Evolutionary conservation across 139 green algal genomes (phyloP), one percentile per base, ranked within the genome.

Genomic region (Tetraselmis striata): DNA sequence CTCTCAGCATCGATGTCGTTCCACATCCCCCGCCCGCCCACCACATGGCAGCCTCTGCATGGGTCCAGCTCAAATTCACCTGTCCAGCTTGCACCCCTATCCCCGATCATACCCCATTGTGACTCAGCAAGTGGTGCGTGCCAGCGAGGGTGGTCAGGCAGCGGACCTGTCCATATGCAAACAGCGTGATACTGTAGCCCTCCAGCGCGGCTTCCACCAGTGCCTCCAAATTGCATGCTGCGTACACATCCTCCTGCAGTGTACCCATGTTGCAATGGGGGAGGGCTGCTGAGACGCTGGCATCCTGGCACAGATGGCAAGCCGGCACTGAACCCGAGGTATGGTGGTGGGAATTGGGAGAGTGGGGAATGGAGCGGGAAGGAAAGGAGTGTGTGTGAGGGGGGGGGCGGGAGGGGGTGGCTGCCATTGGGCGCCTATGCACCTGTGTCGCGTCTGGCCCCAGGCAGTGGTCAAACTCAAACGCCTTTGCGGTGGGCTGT

Each of bases 101-200:
- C n/a, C n/a, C 26, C 77, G 24, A 75, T 1, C 1, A 23, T 29
- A 83, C 26, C 23, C n/a, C 0, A 29, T 28, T 23, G 26, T 28
- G 75, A 18, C 75, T 78, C 26, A 78, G 75, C 75, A n/a, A 29
- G 75, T 29, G 26, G 22, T 1, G 1, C 0, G 75, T 78, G 31
- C 27, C 2, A 82, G 79, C 89, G 85, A 32, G 88, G 90, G 22
- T 18, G 75, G 24, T 23, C n/a, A 32, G 26, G 74, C 76, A 79
- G 29, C 25, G 27, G 1, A 75, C 78, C 82, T 94, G 91, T 0
- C 91, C 91, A 82, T 92, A 94, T 1, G 91, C 91, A 89, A 93
- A 93, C 26, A 93, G 77, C 2, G 92, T 95, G 80, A 91, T 87
- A 58, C 30, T 80, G 85, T 93, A 95, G 59, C 92, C 92, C 58